Evolutionary conservation across 192 early-diverging fungal genomes (phyloP).

Genomic region (Coemansia sp.): DNA sequence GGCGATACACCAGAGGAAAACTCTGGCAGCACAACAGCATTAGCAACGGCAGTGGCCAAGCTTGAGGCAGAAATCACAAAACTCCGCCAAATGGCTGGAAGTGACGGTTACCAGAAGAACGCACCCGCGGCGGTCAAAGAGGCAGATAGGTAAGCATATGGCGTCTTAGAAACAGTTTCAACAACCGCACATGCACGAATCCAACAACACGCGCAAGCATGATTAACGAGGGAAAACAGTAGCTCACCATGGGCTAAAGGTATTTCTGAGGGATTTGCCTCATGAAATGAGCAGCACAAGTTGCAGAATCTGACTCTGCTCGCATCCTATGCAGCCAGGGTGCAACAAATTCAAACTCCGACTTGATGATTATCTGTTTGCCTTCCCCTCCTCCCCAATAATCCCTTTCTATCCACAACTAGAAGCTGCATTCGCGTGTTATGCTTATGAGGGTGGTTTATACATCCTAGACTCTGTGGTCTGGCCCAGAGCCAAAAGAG

Average conservation of each 20-base stretch:
- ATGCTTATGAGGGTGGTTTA: neutral
- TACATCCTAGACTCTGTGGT: neutral
- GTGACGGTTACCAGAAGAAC: constrained; percentile 32
- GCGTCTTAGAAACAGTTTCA: neutral
- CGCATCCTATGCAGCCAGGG: neutral
- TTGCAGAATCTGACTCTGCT: neutral
- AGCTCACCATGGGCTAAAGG: neutral
- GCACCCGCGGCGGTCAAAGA: constrained; percentile 43
- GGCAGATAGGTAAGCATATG: constrained; percentile 41
- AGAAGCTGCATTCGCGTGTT: neutral
- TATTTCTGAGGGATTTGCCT: neutral
- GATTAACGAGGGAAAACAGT: neutral
- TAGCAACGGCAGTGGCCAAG: constrained; percentile 16
- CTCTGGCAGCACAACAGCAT: neutral
- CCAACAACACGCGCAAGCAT: neutral
- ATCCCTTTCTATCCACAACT: neutral
- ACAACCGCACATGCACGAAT: neutral
- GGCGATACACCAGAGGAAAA: neutral
- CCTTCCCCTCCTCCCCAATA: constrained; percentile 8
- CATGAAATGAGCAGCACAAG: neutral
- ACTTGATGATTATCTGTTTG: constrained; percentile 19
- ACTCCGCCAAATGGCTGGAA: constrained; percentile 18
- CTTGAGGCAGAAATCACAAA: constrained; percentile 35
- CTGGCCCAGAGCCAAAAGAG: neutral
- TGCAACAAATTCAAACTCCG: constrained; percentile 49